A percentile compares a stretch with the other conserved stretches of the same genome.
Conservation (phyloP, 2,329 filamentous ascomycete species). For the Fusarium lyarnte region DNA sequence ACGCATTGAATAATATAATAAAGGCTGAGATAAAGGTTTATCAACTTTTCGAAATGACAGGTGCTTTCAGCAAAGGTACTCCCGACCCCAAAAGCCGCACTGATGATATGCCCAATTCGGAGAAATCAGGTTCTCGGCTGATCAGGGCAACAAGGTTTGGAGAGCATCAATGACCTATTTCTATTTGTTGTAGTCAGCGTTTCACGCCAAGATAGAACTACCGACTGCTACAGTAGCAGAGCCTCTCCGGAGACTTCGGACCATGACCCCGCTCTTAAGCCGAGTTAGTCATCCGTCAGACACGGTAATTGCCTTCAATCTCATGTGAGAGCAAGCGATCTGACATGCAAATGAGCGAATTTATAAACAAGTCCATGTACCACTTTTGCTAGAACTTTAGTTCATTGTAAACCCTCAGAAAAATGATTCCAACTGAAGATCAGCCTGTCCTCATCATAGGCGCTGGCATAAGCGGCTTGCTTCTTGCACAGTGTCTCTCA, state of each 20-base stretch:
- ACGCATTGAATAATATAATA: accelerated
- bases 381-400: accelerated
- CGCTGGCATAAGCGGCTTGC: conserved; percentile 50
- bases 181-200: not conserved
- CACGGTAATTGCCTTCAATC: not conserved
- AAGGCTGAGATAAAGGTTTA: accelerated
- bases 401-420: accelerated
- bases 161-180: accelerated
- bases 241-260: not conserved
- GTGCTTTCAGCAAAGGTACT: not conserved
- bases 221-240: not conserved
- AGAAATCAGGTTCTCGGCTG: not conserved
- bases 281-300: not conserved
- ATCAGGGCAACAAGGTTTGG: not conserved
- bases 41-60: not conserved
- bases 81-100: not conserved
- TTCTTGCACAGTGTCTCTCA: conserved; percentile 50
- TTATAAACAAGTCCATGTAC: accelerated
- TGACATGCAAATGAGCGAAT: not conserved
- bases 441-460: conserved; percentile 49
- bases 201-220: too few species aligned
- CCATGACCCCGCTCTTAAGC: not conserved
- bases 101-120: not conserved
- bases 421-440: not conserved
- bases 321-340: not conserved